Conservation (phyloP, 306 rosid genomes). For the Cicer yamashitae region DNA sequence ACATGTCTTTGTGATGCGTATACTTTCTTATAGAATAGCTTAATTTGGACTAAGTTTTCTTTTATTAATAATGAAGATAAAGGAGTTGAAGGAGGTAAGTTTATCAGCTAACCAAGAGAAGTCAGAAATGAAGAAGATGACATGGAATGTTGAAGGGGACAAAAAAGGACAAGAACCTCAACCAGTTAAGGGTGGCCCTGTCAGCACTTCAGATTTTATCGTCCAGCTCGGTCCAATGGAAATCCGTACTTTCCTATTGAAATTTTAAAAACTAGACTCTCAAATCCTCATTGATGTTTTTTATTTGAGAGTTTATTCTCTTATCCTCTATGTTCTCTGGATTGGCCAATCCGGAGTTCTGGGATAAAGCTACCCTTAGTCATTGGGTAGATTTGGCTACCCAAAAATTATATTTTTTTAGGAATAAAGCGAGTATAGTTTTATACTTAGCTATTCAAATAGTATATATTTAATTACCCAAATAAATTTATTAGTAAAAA, state of each 20-base stretch:
- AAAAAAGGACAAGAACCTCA: constrained; percentile 34
- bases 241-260: constrained; percentile 73
- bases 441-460: too few species aligned
- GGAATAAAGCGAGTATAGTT: too few species aligned
- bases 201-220: constrained; percentile 48
- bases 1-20: neutral
- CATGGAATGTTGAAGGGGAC: constrained; percentile 71
- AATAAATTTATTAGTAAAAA: neutral
- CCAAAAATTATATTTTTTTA: too few species aligned
- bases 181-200: constrained; percentile 58
- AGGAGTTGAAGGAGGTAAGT: constrained; percentile 63
- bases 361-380: too few species aligned
- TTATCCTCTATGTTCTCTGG: too few species aligned
- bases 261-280: constrained; percentile 38
- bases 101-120: constrained; percentile 83
- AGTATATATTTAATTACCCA: too few species aligned
- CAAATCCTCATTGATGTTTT: constrained; percentile 12
- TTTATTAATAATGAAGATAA: constrained; percentile 51
- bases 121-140: constrained; percentile 62
- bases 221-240: constrained; percentile 91
- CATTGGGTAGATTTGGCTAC: too few species aligned
- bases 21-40: neutral
- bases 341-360: too few species aligned
- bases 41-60: neutral
- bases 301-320: neutral